Conservation (phyloP, 1,284 basidiomycete species). For the Cutaneotrichosporon spelunceum region DNA sequence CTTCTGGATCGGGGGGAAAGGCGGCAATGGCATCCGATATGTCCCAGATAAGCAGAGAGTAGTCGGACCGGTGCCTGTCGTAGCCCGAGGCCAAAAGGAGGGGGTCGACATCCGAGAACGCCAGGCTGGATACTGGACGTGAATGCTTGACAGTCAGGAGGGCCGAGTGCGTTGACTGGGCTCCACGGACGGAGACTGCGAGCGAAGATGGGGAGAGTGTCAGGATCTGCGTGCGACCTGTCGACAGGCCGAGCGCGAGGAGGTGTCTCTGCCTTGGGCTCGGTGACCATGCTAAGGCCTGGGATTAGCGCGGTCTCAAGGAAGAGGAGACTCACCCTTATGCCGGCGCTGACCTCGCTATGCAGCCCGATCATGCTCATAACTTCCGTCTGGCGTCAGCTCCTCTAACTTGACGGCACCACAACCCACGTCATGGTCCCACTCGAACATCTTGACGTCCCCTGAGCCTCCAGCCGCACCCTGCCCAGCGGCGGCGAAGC, state of each 20-base stretch:
- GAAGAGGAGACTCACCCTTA: conserved; percentile 13
- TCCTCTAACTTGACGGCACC: neutral
- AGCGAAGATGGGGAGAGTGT: conserved; percentile 40
- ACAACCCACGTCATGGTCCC: conserved; percentile 35
- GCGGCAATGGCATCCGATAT: conserved; percentile 34
- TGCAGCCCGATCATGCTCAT: conserved; percentile 45
- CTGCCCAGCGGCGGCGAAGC: conserved; percentile 47
- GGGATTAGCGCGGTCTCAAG: neutral
- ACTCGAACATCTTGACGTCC: conserved; percentile 48
- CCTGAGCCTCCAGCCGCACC: conserved; percentile 35
- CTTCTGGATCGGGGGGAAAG: conserved; percentile 23
- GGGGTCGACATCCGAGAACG: conserved; percentile 43
- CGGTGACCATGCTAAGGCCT: conserved; percentile 47
- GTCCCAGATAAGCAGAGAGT: conserved; percentile 50
- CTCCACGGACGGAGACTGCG: conserved; percentile 22
- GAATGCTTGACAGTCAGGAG: conserved; percentile 42
- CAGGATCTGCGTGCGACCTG: conserved; percentile 38
- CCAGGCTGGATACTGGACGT: conserved; percentile 41
- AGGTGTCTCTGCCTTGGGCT: conserved; percentile 37
- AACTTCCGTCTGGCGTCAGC: conserved; percentile 29
- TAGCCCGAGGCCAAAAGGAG: conserved; percentile 44
- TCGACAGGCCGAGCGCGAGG: conserved; percentile 38
- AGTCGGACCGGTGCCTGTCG: conserved; percentile 49
- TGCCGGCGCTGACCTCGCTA: conserved; percentile 41
- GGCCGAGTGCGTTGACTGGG: conserved; percentile 24